phyloP scores from a whole-genome alignment of 371 early-diverging fungal species.

The Apophysomyces elegans region DNA sequence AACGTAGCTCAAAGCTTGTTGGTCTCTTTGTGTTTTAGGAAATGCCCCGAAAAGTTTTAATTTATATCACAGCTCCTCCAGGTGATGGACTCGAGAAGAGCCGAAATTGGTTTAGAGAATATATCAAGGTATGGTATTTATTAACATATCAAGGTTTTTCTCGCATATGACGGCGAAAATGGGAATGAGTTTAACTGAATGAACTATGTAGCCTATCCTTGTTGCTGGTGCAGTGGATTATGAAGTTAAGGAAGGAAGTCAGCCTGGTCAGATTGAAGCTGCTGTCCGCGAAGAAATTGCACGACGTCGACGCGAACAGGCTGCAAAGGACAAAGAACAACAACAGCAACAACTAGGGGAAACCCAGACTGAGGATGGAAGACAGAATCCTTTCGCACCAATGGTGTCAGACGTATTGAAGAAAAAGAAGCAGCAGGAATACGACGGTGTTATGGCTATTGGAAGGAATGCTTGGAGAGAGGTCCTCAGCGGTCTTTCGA shows the following conservation, averaged over 20 bases:
- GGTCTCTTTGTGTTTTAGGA: conserved; percentile 36
- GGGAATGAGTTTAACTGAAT: neutral
- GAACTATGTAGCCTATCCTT: conserved; percentile 59
- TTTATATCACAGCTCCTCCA: conserved; percentile 68
- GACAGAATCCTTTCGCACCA: conserved; percentile 31
- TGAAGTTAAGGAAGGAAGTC: conserved; percentile 63
- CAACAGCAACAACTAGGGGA: conserved; percentile 9
- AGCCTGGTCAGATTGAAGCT: conserved; percentile 57
- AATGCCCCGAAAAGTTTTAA: conserved; percentile 68
- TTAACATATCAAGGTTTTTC: too few species aligned
- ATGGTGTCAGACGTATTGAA: conserved; percentile 23
- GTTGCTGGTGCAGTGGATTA: conserved; percentile 74
- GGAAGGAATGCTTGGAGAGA: conserved; percentile 65
- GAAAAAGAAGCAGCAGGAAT: conserved; percentile 27
- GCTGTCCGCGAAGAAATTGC: conserved; percentile 61
- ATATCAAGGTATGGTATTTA: conserved; percentile 59
- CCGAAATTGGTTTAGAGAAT: conserved; percentile 66
- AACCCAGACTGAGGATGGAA: conserved; percentile 9
- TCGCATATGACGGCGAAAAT: too few species aligned
- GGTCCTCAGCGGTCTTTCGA: conserved; percentile 61
- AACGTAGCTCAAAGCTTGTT: neutral
- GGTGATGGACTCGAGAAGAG: conserved; percentile 74
- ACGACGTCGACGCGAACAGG: conserved; percentile 51
- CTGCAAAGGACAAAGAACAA: conserved; percentile 25
- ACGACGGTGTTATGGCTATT: conserved; percentile 64